These are phyloP conservation scores for Hirsutella thompsonii DNA, from an alignment of 2,329 filamentous ascomycete species.

Conservation along the genomic window DNA sequence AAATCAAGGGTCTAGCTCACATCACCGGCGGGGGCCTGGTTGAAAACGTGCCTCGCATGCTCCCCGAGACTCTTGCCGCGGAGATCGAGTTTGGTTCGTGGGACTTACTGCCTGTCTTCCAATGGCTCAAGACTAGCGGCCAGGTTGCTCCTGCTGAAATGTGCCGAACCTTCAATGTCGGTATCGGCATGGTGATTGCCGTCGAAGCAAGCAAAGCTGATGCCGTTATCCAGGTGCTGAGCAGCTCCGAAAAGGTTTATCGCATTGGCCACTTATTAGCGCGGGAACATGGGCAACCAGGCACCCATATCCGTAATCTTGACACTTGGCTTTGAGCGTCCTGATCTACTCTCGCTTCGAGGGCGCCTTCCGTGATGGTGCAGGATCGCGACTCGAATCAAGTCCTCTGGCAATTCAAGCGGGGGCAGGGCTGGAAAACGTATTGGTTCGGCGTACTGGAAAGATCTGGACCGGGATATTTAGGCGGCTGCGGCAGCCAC, in stretches of 20 bases:
- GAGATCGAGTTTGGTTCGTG: slow-evolving; percentile 68
- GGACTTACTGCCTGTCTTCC: slow-evolving; percentile 67
- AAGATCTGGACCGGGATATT: no score
- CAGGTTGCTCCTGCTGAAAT: slow-evolving; percentile 69
- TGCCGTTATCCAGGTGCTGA: slow-evolving; percentile 45
- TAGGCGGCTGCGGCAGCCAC: no score
- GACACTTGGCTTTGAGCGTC: slow-evolving; percentile 18
- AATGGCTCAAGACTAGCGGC: slow-evolving; percentile 67
- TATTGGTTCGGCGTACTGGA: no score
- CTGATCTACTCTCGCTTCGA: no score
- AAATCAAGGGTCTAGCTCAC: slow-evolving; percentile 88
- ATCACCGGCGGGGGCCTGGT: slow-evolving; percentile 90
- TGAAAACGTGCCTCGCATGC: slow-evolving; percentile 91
- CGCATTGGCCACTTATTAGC: slow-evolving; percentile 59
- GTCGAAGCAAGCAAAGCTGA: slow-evolving; percentile 54
- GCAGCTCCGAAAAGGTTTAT: slow-evolving; percentile 60
- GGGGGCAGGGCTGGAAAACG: no score
- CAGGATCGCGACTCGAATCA: no score
- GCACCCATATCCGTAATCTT: slow-evolving; percentile 20
- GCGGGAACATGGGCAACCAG: slow-evolving; percentile 27
- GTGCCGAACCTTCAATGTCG: slow-evolving; percentile 87
- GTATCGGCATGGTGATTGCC: slow-evolving; percentile 85
- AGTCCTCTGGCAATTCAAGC: no score
- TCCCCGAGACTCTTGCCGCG: slow-evolving; percentile 65
- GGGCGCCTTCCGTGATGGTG: no score